These are phyloP conservation scores for Bipolaris zeicola DNA, from an alignment of 2,329 filamentous ascomycete species.

Conservation along the genomic window DNA sequence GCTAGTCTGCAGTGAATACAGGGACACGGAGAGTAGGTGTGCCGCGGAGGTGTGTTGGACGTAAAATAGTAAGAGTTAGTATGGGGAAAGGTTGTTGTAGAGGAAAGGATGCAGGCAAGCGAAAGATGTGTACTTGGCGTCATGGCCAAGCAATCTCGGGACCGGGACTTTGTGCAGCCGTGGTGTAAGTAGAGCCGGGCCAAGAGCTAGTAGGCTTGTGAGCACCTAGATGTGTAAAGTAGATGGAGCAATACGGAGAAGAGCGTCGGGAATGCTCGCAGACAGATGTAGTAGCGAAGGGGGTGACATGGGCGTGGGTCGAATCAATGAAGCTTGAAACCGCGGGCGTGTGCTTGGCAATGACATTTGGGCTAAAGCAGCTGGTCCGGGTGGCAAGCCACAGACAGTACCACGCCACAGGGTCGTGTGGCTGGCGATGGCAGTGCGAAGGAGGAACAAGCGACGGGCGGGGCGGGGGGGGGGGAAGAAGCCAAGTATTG, in stretches of 20 bases:
- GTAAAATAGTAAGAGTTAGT: too few relatives aligned
- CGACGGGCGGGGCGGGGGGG: neutral
- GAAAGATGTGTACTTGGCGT: conserved; percentile 1
- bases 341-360: conserved; percentile 6
- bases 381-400: conserved; percentile 4
- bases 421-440: neutral
- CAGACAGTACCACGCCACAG: neutral
- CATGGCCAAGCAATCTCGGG: conserved; percentile 1
- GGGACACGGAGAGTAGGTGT: too few relatives aligned
- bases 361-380: conserved; percentile 8
- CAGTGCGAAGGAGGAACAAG: neutral
- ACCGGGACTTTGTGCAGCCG: too few relatives aligned
- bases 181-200: too few relatives aligned
- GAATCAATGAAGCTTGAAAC: conserved; percentile 15
- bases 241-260: neutral
- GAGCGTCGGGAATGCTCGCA: neutral
- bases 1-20: too few relatives aligned
- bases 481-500: neutral
- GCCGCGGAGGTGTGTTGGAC: too few relatives aligned
- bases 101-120: neutral
- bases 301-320: conserved; percentile 15
- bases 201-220: neutral
- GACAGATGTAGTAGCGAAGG: conserved; percentile 1
- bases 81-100: too few relatives aligned
- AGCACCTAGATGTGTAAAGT: too few relatives aligned